phyloP scores from a whole-genome alignment of 164 flowering plant species.

The Platanus orientalis region DNA sequence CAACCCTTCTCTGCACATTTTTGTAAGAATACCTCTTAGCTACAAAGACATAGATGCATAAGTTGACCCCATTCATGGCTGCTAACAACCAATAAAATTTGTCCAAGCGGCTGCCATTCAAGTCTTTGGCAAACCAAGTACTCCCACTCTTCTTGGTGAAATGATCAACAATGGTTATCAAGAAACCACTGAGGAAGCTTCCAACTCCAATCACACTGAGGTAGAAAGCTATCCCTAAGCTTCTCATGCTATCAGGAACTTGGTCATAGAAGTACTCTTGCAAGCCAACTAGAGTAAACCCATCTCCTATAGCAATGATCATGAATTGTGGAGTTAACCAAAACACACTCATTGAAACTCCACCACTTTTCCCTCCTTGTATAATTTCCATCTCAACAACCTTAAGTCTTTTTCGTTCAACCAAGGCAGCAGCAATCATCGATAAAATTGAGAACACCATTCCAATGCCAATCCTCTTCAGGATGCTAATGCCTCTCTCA shows the following conservation, averaged over 20 bases:
- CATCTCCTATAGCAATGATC: slow-evolving; percentile 52
- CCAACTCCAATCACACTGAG: slow-evolving; percentile 58
- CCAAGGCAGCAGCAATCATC: slow-evolving; percentile 48
- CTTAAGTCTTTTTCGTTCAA: slow-evolving; percentile 42
- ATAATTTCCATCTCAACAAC: slow-evolving; percentile 12
- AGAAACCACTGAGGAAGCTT: slow-evolving; percentile 48
- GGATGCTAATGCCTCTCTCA: slow-evolving; percentile 67
- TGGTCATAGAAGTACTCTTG: slow-evolving; percentile 79
- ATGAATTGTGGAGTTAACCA: slow-evolving; percentile 66
- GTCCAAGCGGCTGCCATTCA: slow-evolving; percentile 54
- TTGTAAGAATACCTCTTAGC: slow-evolving; percentile 57
- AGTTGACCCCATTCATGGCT: slow-evolving; percentile 33
- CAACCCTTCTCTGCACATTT: slow-evolving; percentile 33
- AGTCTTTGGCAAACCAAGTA: slow-evolving; percentile 64
- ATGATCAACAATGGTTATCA: slow-evolving; percentile 47
- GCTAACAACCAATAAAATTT: slow-evolving; percentile 63
- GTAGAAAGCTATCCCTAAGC: slow-evolving; percentile 65
- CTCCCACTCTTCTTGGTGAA: slow-evolving; percentile 26
- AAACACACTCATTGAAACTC: slow-evolving; percentile 44
- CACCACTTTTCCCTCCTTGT: slow-evolving; percentile 8
- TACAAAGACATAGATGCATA: slow-evolving; percentile 33
- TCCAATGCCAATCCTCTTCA: slow-evolving; percentile 65
- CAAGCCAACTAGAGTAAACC: slow-evolving; percentile 59
- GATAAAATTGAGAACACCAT: slow-evolving; percentile 33
- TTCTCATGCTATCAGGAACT: slow-evolving; percentile 73